These are phyloP conservation scores for Tarenaya hassleriana DNA, from an alignment of 345 rosid species.

Conservation along the genomic window DNA sequence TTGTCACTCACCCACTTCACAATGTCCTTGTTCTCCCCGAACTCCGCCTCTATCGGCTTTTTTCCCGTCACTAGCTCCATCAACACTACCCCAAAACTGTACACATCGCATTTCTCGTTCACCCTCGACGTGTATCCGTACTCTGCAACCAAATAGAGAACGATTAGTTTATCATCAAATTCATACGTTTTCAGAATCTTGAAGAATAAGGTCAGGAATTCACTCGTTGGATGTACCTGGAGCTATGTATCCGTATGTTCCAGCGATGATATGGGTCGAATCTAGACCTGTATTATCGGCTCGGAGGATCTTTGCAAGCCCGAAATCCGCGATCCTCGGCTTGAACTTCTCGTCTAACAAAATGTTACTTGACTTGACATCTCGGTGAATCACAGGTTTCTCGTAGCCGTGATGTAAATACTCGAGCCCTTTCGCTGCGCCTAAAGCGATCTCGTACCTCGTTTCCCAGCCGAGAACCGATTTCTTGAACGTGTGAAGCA, in stretches of 20 bases:
- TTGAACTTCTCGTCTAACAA: constrained; percentile 70
- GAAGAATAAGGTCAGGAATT: background rate
- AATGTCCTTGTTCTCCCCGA: constrained; percentile 72
- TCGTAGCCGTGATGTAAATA: constrained; percentile 81
- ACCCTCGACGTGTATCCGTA: constrained; percentile 81
- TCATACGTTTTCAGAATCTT: background rate
- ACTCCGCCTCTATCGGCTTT: constrained; percentile 72
- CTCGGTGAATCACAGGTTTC: constrained; percentile 71
- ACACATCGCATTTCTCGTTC: constrained; percentile 85
- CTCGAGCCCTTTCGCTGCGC: constrained; percentile 83
- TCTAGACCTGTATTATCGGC: constrained; percentile 39
- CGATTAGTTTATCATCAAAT: background rate
- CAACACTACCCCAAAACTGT: constrained; percentile 87
- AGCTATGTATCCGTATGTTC: constrained; percentile 93
- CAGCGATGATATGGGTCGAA: constrained; percentile 69
- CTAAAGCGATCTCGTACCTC: constrained; percentile 72
- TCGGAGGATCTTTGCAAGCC: constrained; percentile 85
- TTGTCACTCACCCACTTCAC: constrained; percentile 66
- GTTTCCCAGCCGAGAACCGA: constrained; percentile 80
- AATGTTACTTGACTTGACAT: constrained; percentile 84
- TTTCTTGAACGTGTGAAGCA: constrained; percentile 53
- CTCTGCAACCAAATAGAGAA: constrained; percentile 43
- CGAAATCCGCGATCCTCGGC: constrained; percentile 95
- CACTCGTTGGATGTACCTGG: constrained; percentile 56
- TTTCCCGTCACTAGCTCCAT: constrained; percentile 88